Evolutionary conservation across 495 filamentous ascomycete species (phyloP), one percentile per base, ranked within the genome.

Genomic region (Hypoxylon trugodes): DNA sequence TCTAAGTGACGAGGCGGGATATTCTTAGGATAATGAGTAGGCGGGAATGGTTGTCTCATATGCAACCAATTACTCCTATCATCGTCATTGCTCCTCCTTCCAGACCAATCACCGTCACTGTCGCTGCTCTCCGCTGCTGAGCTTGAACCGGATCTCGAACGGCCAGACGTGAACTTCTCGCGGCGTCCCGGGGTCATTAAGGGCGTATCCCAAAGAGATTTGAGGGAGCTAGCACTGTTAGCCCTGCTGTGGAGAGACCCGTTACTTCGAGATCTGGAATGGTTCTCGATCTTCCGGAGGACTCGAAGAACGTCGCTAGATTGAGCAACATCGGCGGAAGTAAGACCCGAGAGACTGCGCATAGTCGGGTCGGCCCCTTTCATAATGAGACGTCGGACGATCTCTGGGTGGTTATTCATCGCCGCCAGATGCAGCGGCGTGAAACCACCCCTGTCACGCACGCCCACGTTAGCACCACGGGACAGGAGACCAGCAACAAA

Each of bases 401-500:
- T 92, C 58, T 92, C 86, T 13, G 83, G 77, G 68, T 91, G 87
- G 30, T 87, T 84, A 73, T 87, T 87, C 63, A 96, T 79, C n/a
- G 90, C 86, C 24, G 92, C 92, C 65, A 93, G 81, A 68, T 95
- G 91, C 80, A 96, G 86, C 8, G 92, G 86, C 8, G 90, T 90
- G 72, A 91, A 93, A 22, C 92, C 92, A 46, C 87, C 89, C 54
- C 86, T 89, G 71, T 96, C 92, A 58, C 87, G 83, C 16, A 86
- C 73, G 63, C 94, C 86, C 1, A 89, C 86, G 60, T 87, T 88
- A 6, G 90, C 91, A n/a, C 91, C 90, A 62, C 90, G 86, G 10
- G 88, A 89, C 12, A 96, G 74, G 13, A 96, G 84, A 16, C 86
- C 90, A n/a, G 90, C 90, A 47, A 89, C 89, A 61, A 96, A 88